Conservation (phyloP, 352 stramenopile genomes). For the Phytophthora europaea region DNA sequence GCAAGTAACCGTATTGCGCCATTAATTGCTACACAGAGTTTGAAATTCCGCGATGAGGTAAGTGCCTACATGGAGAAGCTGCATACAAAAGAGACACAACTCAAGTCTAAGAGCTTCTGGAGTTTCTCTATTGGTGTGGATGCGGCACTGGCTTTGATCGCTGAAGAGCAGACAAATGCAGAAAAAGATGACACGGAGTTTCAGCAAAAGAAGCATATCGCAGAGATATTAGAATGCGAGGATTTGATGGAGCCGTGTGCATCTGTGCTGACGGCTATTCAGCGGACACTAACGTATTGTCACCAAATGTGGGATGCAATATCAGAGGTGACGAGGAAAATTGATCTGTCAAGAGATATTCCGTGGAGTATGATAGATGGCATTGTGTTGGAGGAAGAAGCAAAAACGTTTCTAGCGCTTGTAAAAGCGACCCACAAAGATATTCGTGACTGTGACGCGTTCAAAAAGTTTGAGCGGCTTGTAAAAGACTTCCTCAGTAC, state of each 20-base stretch:
- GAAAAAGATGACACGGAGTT: conserved; percentile 51
- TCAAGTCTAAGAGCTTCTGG: conserved; percentile 77
- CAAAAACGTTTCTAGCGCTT: conserved; percentile 87
- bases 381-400: conserved; percentile 94
- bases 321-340: conserved; percentile 89
- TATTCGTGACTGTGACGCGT: conserved; percentile 93
- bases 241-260: conserved; percentile 88
- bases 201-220: conserved; percentile 88
- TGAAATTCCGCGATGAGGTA: conserved; percentile 84
- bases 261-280: conserved; percentile 78
- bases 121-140: conserved; percentile 57
- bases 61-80: conserved; percentile 87
- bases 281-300: conserved; percentile 80
- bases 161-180: conserved; percentile 45
- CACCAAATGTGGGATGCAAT: conserved; percentile 91
- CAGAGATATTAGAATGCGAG: conserved; percentile 94
- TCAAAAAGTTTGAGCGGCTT: conserved; percentile 86
- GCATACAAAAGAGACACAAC: conserved; percentile 55
- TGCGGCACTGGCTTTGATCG: conserved; percentile 52
- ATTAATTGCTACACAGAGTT: conserved; percentile 63
- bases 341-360: conserved; percentile 88
- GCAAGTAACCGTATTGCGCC: conserved; percentile 75
- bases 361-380: conserved; percentile 94
- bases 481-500: conserved; percentile 83
- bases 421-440: conserved; percentile 93